These are phyloP conservation scores for Zygosaccharomyces pseudorouxii DNA, from an alignment of 805 yeast species.

Conservation along the genomic window DNA sequence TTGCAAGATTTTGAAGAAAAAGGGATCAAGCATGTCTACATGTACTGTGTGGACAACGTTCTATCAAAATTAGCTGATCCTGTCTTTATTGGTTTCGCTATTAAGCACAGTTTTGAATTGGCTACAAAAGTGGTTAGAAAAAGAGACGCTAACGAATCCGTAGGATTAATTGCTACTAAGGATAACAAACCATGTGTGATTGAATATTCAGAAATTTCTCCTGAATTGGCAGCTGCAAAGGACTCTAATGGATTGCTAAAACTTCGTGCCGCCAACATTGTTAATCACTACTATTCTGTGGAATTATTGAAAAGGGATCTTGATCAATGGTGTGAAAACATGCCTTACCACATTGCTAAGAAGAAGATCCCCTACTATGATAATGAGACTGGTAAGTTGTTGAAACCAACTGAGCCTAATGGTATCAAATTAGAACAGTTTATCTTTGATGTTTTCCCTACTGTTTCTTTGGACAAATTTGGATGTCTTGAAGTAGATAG, in stretches of 20 bases:
- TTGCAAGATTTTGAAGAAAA: constrained; percentile 60
- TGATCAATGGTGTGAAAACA: constrained; percentile 61
- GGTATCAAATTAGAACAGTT: constrained; percentile 96
- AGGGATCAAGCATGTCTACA: constrained; percentile 84
- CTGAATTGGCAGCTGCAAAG: constrained; percentile 61
- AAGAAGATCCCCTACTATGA: constrained; percentile 75
- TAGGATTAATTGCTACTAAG: constrained; percentile 83
- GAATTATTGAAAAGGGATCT: constrained; percentile 57
- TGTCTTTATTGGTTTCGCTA: constrained; percentile 73
- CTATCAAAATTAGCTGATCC: constrained; percentile 94
- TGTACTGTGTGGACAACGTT: constrained; percentile 95
- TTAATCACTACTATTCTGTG: constrained; percentile 90
- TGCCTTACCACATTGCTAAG: constrained; percentile 93
- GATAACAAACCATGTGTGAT: constrained; percentile 75
- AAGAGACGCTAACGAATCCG: constrained; percentile 79
- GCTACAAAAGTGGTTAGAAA: constrained; percentile 96
- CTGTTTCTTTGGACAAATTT: constrained; percentile 62
- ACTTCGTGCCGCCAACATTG: constrained; percentile 93
- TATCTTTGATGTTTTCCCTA: constrained; percentile 91
- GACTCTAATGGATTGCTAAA: constrained; percentile 61
- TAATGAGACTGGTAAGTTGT: constrained; percentile 40
- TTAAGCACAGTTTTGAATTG: constrained; percentile 57
- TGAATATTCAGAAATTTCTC: constrained; percentile 87
- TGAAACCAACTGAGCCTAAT: constrained; percentile 71
- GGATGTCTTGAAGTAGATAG: constrained; percentile 93